Evolutionary conservation across 139 green algal genomes (phyloP), one percentile per base, ranked within the genome.

Genomic region (Asterochloris sp.): DNA sequence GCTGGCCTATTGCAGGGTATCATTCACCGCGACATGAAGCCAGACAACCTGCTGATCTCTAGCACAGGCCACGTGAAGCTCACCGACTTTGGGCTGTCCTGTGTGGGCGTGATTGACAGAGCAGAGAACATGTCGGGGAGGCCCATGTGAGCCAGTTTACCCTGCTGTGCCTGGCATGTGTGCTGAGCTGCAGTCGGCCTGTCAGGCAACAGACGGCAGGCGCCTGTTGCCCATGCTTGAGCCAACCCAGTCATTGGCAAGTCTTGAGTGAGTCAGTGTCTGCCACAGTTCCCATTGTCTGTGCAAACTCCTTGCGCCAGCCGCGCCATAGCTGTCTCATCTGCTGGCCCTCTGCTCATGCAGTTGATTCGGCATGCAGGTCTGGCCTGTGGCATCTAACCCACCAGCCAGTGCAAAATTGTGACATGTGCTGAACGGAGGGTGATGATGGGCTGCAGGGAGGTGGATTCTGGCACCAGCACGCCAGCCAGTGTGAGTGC

Each of bases 1-100:
- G 66, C 69, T 23, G 66, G 17, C 66, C 63, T 69, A 15, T 15
- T 76, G 69, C 85, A 92, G 83, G 95, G 92, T 69, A 96, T 98
- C 88, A 94, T 98, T 71, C 95, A 98, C 85, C 89, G 96, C 12
- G 96, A 99, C 84, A 71, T 98, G 16, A 99, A 99, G 90, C 96
- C 96, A 0, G 97, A 99, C 89, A 99, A 99, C 88, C 87, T 99
- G 78, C 93, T 99, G 24, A 94, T 99, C 77, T 91, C 87, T 16
- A 76, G 82, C 21, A 83, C 96, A 60, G 96, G 96, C 19, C 96
- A 98, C 89, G 91, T 99, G 78, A 99, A 99, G 89, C 91, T 97
- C 24, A 94, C 93, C 0, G 95, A 98, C 85, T 98, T 98, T 90
- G 95, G 95, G n/a, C 90, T 98, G 27, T 95, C 88, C 17, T 92